These are phyloP conservation scores for Trichoderma semiorbis DNA, from an alignment of 2,329 filamentous ascomycete species.

Conservation along the genomic window DNA sequence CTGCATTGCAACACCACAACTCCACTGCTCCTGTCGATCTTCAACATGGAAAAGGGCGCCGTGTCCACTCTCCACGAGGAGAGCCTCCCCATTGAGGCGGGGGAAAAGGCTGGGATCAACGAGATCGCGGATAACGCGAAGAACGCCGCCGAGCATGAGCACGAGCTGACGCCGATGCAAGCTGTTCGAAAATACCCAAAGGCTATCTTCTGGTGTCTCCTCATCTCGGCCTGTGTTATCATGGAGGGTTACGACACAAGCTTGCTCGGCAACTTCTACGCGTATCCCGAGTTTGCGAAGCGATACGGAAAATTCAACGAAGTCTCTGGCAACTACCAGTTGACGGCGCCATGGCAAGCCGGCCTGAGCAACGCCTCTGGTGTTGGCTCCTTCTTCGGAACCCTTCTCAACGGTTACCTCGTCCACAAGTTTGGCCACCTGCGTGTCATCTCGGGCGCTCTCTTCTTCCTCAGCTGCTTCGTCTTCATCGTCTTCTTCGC, in stretches of 20 bases:
- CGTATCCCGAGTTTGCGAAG: slow-evolving; percentile 27
- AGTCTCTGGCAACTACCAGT: slow-evolving; percentile 29
- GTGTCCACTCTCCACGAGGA: slow-evolving; percentile 15
- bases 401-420: slow-evolving; percentile 43
- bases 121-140: slow-evolving; percentile 2
- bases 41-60: slow-evolving; percentile 9
- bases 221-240: slow-evolving; percentile 37
- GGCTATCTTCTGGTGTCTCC: slow-evolving; percentile 37
- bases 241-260: slow-evolving; percentile 43
- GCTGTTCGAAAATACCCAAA: slow-evolving; percentile 32
- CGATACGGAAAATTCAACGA: slow-evolving; percentile 17
- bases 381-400: slow-evolving; percentile 48
- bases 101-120: slow-evolving; percentile 6
- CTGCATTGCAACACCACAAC: neutral
- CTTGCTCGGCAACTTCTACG: slow-evolving; percentile 37
- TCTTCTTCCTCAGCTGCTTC: slow-evolving; percentile 34
- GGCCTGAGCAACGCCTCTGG: slow-evolving; percentile 43
- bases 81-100: neutral
- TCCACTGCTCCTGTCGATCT: slow-evolving; percentile 1
- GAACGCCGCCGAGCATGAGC: slow-evolving; percentile 5
- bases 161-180: slow-evolving; percentile 19
- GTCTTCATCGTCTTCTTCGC: slow-evolving; percentile 49
- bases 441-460: slow-evolving; percentile 18
- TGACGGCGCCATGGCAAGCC: slow-evolving; percentile 49
- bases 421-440: slow-evolving; percentile 43